Conservation (phyloP, 257 asterid genomes). For the Solanum virginianum region DNA sequence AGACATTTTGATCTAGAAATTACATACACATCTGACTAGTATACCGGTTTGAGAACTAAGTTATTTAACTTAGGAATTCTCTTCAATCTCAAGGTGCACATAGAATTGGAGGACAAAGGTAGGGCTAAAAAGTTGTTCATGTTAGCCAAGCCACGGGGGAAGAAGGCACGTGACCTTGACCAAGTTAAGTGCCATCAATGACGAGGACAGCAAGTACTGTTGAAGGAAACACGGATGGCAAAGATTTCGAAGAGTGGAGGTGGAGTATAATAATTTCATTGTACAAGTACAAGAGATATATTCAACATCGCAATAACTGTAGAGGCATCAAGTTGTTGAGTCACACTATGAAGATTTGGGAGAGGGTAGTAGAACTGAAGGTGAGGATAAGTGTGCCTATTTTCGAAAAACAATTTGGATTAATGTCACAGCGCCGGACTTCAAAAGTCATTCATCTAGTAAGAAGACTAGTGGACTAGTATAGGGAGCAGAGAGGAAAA, state of each 20-base stretch:
- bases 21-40: background rate
- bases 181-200: background rate
- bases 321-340: background rate
- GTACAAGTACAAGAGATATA: background rate
- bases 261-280: background rate
- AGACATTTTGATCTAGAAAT: background rate
- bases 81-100: background rate
- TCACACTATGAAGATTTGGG: background rate
- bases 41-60: background rate
- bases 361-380: background rate
- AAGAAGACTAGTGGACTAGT: background rate
- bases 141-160: background rate
- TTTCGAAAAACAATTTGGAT: background rate
- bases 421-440: background rate
- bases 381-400: background rate
- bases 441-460: background rate
- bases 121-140: background rate
- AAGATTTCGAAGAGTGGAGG: background rate
- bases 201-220: background rate
- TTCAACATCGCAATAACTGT: background rate
- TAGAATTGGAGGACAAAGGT: background rate
- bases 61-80: background rate
- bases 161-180: background rate
- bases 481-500: background rate
- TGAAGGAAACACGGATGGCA: background rate